A percentile compares a stretch with the other conserved stretches of the same genome.
Evolutionary conservation across 2,329 filamentous ascomycete genomes (phyloP).

Genomic region (Neoscytalidium dimidiatum): DNA sequence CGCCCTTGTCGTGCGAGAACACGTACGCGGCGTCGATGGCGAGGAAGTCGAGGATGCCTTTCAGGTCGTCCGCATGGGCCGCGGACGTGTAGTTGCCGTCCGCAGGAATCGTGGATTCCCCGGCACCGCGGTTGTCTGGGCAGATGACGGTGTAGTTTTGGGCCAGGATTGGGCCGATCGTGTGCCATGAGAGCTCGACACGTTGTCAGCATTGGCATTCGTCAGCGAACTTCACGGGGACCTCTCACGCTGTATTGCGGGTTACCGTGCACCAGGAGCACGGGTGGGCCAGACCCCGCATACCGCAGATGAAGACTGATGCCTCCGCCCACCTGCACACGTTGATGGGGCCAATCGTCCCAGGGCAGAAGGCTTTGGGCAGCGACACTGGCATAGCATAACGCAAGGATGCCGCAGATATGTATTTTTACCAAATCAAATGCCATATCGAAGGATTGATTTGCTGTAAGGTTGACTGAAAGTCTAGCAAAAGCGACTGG

Average conservation of each 20-base stretch:
- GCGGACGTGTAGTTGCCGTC: conserved; percentile 45
- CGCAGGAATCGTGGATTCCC: conserved; percentile 39
- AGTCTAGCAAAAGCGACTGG: no score
- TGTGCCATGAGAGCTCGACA: neutral
- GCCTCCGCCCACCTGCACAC: neutral
- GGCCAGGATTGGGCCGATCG: neutral
- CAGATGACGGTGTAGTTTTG: conserved; percentile 24
- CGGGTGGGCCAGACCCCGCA: neutral
- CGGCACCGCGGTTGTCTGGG: conserved; percentile 23
- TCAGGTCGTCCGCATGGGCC: conserved; percentile 31
- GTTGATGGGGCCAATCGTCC: neutral
- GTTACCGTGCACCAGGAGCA: neutral
- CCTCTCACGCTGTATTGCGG: neutral
- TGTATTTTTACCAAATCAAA: no score
- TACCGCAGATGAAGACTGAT: neutral
- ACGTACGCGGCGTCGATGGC: conserved; percentile 38
- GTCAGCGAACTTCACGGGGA: no score
- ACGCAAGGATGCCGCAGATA: no score
- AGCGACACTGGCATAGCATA: neutral
- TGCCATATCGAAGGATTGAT: no score
- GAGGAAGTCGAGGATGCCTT: conserved; percentile 30
- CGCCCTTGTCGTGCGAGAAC: conserved; percentile 51
- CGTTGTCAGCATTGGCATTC: no score
- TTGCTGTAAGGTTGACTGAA: no score
- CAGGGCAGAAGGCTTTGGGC: neutral